phyloP scores from a whole-genome alignment of 2,329 filamentous ascomycete genomes.

The Camillea tinctor region DNA sequence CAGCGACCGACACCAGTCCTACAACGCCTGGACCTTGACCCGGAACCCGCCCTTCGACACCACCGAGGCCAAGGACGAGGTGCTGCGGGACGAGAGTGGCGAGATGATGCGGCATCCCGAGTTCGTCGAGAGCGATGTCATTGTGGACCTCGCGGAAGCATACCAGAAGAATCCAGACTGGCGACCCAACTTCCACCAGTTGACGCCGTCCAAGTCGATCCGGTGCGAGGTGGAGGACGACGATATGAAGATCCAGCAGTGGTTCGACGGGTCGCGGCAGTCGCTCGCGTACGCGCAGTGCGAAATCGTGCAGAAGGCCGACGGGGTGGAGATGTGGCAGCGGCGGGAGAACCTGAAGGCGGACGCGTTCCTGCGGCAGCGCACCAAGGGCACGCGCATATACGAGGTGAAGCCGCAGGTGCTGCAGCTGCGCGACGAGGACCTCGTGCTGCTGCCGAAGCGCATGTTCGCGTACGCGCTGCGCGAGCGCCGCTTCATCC shows the following conservation, averaged over 20 bases:
- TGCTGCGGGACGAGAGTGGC: slow-evolving; percentile 28
- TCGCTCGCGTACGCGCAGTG: slow-evolving; percentile 33
- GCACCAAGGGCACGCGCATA: slow-evolving; percentile 35
- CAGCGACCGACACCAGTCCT: slow-evolving; percentile 38
- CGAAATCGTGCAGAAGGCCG: slow-evolving; percentile 37
- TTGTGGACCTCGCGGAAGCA: slow-evolving; percentile 41
- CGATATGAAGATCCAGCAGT: slow-evolving; percentile 38
- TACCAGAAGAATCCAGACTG: slow-evolving; percentile 40
- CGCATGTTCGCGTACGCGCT: slow-evolving; percentile 43
- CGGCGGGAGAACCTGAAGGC: slow-evolving; percentile 36
- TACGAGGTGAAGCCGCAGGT: slow-evolving; percentile 34
- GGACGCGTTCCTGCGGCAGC: slow-evolving; percentile 35
- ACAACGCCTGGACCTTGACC: slow-evolving; percentile 43
- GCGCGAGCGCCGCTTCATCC: slow-evolving; percentile 39
- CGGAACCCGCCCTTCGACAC: slow-evolving; percentile 34
- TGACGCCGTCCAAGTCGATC: slow-evolving; percentile 31
- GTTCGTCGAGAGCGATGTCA: slow-evolving; percentile 43
- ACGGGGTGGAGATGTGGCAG: slow-evolving; percentile 38
- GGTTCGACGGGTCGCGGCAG: slow-evolving; percentile 33
- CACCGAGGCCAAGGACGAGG: slow-evolving; percentile 31
- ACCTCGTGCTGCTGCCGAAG: slow-evolving; percentile 38
- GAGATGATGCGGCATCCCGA: slow-evolving; percentile 37
- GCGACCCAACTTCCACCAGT: slow-evolving; percentile 33
- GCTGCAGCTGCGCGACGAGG: slow-evolving; percentile 27
- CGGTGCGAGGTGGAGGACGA: slow-evolving; percentile 34